Evolutionary conservation across 2,329 filamentous ascomycete species (phyloP).

Genomic region (Fusarium sp.): DNA sequence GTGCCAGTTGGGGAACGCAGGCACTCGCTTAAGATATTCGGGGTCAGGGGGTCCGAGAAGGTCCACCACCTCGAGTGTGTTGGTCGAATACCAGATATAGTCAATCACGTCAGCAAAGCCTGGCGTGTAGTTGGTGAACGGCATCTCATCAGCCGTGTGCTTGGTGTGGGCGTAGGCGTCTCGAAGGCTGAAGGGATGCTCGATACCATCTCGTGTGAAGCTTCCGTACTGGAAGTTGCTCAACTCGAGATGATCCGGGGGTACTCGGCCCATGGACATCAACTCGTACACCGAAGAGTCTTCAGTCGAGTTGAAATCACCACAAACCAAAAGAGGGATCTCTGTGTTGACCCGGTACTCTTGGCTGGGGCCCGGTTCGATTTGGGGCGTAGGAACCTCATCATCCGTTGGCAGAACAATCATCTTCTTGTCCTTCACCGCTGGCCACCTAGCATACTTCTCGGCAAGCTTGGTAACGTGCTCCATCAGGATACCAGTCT

Average conservation of each 20-base stretch:
- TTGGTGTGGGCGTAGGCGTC: conserved; percentile 88
- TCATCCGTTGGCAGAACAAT: conserved; percentile 60
- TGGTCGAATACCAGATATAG: conserved; percentile 98
- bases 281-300: conserved; percentile 94
- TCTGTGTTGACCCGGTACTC: conserved; percentile 89
- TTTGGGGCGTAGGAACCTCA: conserved; percentile 60
- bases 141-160: conserved; percentile 84
- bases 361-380: conserved; percentile 82
- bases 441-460: conserved; percentile 82
- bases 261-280: conserved; percentile 82
- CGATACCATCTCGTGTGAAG: conserved; percentile 91
- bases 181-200: conserved; percentile 93
- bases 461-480: conserved; percentile 88
- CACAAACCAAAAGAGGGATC: conserved; percentile 91
- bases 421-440: conserved; percentile 84
- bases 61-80: conserved; percentile 84
- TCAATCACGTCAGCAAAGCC: conserved; percentile 94
- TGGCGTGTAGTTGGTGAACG: conserved; percentile 97
- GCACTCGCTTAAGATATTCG: conserved; percentile 85
- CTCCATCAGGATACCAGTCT: conserved; percentile 96
- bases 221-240: conserved; percentile 88
- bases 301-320: conserved; percentile 93
- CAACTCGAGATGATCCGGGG: conserved; percentile 84
- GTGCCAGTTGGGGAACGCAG: conserved; percentile 93
- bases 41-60: conserved; percentile 88